Evolutionary conservation across 78 protist genomes (phyloP).

Genomic region (Bodo saltans): DNA sequence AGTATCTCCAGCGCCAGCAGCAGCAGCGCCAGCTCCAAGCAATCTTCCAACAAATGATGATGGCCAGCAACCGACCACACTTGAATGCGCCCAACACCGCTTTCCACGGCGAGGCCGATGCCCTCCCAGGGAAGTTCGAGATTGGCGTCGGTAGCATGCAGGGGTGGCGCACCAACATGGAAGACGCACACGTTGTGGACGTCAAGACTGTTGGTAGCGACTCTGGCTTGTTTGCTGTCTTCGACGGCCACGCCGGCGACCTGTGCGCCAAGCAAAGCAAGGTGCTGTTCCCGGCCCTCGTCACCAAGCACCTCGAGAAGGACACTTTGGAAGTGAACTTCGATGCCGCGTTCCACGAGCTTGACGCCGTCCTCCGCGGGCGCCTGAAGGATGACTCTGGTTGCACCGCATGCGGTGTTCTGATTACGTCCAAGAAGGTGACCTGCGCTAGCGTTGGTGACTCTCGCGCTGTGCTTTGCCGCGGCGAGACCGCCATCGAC

Average conservation of each 20-base stretch:
- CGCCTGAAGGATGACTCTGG: slow-evolving; percentile 20
- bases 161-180: neutral
- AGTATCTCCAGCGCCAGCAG: neutral
- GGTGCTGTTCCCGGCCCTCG: neutral
- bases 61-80: neutral
- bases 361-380: no score
- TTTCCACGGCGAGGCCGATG: neutral
- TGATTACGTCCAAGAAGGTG: neutral
- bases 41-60: neutral
- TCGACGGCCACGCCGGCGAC: neutral
- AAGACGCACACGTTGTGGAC: neutral
- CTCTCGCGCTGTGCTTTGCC: slow-evolving; percentile 42
- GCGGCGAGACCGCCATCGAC: slow-evolving; percentile 11
- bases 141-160: neutral
- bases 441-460: slow-evolving; percentile 55
- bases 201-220: neutral
- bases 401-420: slow-evolving; percentile 2
- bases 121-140: neutral
- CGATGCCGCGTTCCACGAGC: no score
- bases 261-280: neutral
- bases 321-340: no score
- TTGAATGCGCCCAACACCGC: neutral
- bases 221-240: neutral
- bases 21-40: neutral
- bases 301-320: neutral